These are phyloP conservation scores for Basidioascus undulatus DNA, from an alignment of 768 basidiomycete genomes.

Conservation along the genomic window DNA sequence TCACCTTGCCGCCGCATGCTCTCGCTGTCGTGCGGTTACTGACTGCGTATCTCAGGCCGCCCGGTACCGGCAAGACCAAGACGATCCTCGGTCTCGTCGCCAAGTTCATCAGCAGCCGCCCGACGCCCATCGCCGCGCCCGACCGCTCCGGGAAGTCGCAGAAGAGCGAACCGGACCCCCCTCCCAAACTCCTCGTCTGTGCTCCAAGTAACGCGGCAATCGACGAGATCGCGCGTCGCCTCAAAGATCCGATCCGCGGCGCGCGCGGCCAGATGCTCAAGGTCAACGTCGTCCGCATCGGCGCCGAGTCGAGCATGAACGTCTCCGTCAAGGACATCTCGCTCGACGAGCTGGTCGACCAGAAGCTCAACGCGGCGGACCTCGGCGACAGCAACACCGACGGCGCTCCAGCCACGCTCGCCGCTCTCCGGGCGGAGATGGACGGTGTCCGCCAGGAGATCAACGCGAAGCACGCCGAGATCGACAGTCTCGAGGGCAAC, in stretches of 20 bases:
- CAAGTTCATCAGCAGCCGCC: constrained; percentile 29
- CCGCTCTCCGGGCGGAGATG: constrained; percentile 37
- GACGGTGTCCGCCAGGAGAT: constrained; percentile 38
- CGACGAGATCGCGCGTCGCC: constrained; percentile 72
- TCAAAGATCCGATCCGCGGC: constrained; percentile 52
- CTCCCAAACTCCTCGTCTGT: constrained; percentile 59
- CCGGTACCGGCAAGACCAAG: constrained; percentile 94
- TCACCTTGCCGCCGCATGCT: too few relatives aligned
- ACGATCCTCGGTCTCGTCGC: constrained; percentile 90
- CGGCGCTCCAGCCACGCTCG: constrained; percentile 31
- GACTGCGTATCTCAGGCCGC: constrained; percentile 33
- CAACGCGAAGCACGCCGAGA: constrained; percentile 36
- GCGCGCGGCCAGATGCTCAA: constrained; percentile 29
- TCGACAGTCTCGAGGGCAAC: constrained; percentile 33
- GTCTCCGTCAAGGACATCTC: constrained; percentile 60
- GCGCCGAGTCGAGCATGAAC: constrained; percentile 48
- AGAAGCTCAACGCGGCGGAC: constrained; percentile 27
- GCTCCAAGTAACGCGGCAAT: constrained; percentile 97
- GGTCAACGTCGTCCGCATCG: constrained; percentile 75
- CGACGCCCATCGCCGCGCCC: constrained; percentile 13
- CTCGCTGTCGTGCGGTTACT: neutral
- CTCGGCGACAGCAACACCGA: constrained; percentile 20
- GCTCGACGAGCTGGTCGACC: constrained; percentile 63
- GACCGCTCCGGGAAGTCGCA: constrained; percentile 26
- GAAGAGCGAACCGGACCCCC: constrained; percentile 24